phyloP scores from a whole-genome alignment of 140 eudicot species.

The Senecio squalidus region DNA sequence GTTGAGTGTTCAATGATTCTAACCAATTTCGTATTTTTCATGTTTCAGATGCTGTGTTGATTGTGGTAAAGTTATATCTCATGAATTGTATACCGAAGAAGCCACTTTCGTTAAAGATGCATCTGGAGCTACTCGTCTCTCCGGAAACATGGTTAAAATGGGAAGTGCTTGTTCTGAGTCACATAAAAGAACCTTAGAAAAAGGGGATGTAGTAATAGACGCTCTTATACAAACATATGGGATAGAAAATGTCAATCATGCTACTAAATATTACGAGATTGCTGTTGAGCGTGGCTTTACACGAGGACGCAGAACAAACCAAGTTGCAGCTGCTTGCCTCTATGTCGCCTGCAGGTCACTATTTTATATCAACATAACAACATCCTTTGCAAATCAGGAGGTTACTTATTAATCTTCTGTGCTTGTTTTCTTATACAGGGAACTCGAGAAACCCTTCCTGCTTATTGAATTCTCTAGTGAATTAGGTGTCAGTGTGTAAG shows the following conservation, averaged over 20 bases:
- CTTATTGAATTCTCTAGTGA: constrained; percentile 36
- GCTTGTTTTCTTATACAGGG: constrained; percentile 25
- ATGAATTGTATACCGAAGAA: constrained; percentile 30
- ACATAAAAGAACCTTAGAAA: constrained; percentile 33
- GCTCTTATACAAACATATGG: constrained; percentile 15
- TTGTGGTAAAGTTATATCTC: constrained; percentile 35
- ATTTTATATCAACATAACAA: not conserved
- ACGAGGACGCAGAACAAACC: constrained; percentile 26
- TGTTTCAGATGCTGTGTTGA: constrained; percentile 34
- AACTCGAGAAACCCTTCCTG: constrained; percentile 31
- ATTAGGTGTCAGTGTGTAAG: constrained; percentile 38
- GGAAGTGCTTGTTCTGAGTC: constrained; percentile 25
- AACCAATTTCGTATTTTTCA: too few species aligned
- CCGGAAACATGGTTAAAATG: constrained; percentile 30
- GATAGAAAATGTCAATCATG: constrained; percentile 10
- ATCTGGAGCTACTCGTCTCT: constrained; percentile 33
- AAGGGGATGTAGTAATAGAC: constrained; percentile 23
- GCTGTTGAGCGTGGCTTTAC: constrained; percentile 39
- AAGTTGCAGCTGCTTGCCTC: constrained; percentile 43
- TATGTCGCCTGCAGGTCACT: constrained; percentile 45
- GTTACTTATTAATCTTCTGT: not conserved
- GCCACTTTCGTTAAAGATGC: constrained; percentile 33
- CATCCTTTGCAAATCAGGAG: not conserved
- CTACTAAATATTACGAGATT: constrained; percentile 25
- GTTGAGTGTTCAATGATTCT: too few species aligned